Percentiles rank a stretch among this genome's conserved stretches.
phyloP scores from a whole-genome alignment of 768 basidiomycete species.

The Mycena sanguinolenta region DNA sequence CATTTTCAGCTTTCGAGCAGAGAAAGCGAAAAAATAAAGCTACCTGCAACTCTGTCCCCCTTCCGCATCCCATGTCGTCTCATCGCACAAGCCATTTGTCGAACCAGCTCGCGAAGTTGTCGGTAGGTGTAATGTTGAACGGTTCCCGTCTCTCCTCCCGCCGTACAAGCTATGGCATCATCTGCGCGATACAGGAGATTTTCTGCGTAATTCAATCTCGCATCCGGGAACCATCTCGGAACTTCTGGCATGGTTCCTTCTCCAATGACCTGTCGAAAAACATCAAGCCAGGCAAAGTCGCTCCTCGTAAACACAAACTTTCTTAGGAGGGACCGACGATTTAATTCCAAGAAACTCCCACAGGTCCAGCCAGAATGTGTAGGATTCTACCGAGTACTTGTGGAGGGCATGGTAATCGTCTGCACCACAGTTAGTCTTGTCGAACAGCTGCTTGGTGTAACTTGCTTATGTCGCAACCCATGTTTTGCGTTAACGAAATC shows the following conservation, averaged over 20 bases:
- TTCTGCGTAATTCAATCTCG: constrained; percentile 80
- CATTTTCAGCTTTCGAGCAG: not conserved
- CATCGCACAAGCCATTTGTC: constrained; percentile 69
- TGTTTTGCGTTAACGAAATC: too few relatives aligned
- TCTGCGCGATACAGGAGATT: constrained; percentile 72
- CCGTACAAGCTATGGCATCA: constrained; percentile 73
- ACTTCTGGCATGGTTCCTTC: constrained; percentile 68
- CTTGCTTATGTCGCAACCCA: too few relatives aligned
- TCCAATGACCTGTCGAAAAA: constrained; percentile 26
- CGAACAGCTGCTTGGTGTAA: too few relatives aligned
- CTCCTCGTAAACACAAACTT: constrained; percentile 44
- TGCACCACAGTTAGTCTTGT: constrained; percentile 38
- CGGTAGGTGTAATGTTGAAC: constrained; percentile 65
- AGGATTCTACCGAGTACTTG: constrained; percentile 74
- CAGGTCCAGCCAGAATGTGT: constrained; percentile 78
- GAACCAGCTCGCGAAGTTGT: constrained; percentile 67
- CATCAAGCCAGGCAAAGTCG: constrained; percentile 19
- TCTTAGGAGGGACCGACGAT: constrained; percentile 67
- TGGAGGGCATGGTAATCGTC: constrained; percentile 77
- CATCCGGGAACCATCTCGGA: constrained; percentile 76
- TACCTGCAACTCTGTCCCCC: constrained; percentile 80
- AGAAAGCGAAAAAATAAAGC: constrained; percentile 7
- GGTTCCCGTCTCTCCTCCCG: constrained; percentile 66
- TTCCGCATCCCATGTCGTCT: constrained; percentile 65
- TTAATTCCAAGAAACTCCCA: constrained; percentile 76